phyloP scores from a whole-genome alignment of 202 grass and related monocot species.

The Cymbopogon flexuosus region DNA sequence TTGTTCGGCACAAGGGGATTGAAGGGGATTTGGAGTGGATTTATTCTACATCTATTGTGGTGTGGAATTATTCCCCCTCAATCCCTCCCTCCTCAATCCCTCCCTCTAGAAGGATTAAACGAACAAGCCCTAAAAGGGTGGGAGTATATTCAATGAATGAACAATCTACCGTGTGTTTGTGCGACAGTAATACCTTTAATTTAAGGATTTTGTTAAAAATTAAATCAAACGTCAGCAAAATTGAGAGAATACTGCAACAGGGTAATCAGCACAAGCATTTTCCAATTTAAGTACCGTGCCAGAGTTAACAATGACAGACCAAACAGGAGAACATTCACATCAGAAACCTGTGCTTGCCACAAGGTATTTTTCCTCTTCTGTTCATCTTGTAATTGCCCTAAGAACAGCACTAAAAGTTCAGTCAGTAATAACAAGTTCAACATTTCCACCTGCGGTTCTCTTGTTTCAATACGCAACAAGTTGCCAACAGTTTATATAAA shows the following conservation, averaged over 20 bases:
- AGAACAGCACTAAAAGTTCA: not conserved
- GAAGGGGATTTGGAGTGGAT: too few relatives aligned
- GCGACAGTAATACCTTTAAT: not conserved
- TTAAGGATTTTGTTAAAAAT: not conserved
- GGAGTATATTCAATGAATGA: not conserved
- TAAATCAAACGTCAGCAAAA: not conserved
- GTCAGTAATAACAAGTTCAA: not conserved
- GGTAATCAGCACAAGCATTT: not conserved
- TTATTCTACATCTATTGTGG: too few relatives aligned
- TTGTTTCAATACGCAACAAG: not conserved
- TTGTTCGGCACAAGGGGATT: too few relatives aligned
- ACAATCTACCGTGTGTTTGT: not conserved
- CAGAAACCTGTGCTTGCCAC: not conserved
- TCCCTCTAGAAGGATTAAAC: too few relatives aligned
- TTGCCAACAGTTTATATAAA: too few relatives aligned
- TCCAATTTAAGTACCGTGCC: not conserved
- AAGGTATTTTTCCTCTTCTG: not conserved
- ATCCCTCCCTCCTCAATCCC: too few relatives aligned
- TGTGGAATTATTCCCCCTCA: too few relatives aligned
- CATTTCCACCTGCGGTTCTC: not conserved
- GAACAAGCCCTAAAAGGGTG: too few relatives aligned
- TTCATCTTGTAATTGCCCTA: not conserved
- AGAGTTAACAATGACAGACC: not conserved
- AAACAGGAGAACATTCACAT: not conserved
- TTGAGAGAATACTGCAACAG: not conserved